phyloP scores from a whole-genome alignment of 106 monocot genomes.

The Phalaenopsis equestris region DNA sequence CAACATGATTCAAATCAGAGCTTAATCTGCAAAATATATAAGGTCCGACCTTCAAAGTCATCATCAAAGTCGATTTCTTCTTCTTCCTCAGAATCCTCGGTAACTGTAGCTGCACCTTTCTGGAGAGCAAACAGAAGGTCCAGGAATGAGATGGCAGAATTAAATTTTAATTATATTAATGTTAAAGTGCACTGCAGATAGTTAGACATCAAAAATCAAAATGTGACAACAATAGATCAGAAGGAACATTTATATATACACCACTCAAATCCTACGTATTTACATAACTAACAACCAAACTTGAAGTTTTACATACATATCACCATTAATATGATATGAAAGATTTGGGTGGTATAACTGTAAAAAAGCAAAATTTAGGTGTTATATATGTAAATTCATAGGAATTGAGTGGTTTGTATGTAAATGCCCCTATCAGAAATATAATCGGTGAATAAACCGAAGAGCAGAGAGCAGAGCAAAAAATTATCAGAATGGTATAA shows the following conservation, averaged over 20 bases:
- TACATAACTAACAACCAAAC: not conserved
- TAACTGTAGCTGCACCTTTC: slow-evolving; percentile 62
- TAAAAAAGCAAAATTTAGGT: no score
- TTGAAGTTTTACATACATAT: not conserved
- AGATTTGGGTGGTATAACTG: no score
- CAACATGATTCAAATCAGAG: not conserved
- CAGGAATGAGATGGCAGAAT: not conserved
- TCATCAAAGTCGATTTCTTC: slow-evolving; percentile 93
- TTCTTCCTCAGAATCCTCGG: slow-evolving; percentile 78
- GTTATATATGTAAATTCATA: no score
- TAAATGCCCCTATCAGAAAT: not conserved
- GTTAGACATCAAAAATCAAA: no score
- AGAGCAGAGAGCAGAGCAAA: not conserved
- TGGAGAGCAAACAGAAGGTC: slow-evolving; percentile 11
- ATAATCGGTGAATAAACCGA: not conserved
- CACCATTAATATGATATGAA: no score
- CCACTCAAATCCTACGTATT: no score
- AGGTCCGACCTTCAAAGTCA: slow-evolving; percentile 80
- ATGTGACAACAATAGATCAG: no score
- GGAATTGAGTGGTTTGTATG: no score
- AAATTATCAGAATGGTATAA: not conserved
- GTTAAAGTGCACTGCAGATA: not conserved
- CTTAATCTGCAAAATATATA: not conserved
- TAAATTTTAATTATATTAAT: not conserved
- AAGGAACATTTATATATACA: no score